Evolutionary conservation across 306 rosid species (phyloP), one percentile per base, ranked within the genome.

Genomic region (Notholithocarpus densiflorus): DNA sequence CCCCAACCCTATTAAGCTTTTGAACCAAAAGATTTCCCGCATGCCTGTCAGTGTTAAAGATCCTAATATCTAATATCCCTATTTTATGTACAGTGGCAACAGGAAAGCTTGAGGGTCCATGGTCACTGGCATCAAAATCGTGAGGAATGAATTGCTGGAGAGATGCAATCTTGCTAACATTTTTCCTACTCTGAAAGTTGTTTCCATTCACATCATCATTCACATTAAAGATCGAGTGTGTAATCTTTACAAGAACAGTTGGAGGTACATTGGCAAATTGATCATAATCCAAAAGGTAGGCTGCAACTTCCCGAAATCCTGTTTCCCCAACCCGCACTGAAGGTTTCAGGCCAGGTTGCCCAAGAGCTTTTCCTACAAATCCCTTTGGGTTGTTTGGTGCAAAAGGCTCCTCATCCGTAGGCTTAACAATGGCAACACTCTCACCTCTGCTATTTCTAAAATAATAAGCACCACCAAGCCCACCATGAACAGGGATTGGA

Each of bases 241-340:
- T 95, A 57, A 95, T 78, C 94, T 91, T 95, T 81, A 95, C 99
- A 79, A 95, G 78, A 32, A 98, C 91, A 74, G 99, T 95, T 24
- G 93, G 94, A 23, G 99, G 99, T 78, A 95, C 99, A 76, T 93
- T 95, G 19, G 99, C 99, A 89, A 86, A 95, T 84, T 91, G 97
- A 2, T 84, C 88, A 48, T 83, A 62, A 78, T 95, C 99, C 26
- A 95, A 93, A 82, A 95, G 97, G 82, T 89, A 95, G 5, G 99
- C 99, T 0, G 98, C 97, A 75, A 95, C 99, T 78, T 95, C 99
- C 77, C 99, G 90, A 68, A 93, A 89, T 52, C 98, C 99, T 0
- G 99, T 95, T 84, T 95, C 99, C 80, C 99, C 99, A 14, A 95
- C 97, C 84, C 99, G 91, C 72, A 95, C 99, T 0, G 99, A 95